A percentile compares a stretch with the other conserved stretches of the same genome.
These are phyloP conservation scores for Achlya hypogyna DNA, from an alignment of 352 stramenopile genomes.

Conservation along the genomic window DNA sequence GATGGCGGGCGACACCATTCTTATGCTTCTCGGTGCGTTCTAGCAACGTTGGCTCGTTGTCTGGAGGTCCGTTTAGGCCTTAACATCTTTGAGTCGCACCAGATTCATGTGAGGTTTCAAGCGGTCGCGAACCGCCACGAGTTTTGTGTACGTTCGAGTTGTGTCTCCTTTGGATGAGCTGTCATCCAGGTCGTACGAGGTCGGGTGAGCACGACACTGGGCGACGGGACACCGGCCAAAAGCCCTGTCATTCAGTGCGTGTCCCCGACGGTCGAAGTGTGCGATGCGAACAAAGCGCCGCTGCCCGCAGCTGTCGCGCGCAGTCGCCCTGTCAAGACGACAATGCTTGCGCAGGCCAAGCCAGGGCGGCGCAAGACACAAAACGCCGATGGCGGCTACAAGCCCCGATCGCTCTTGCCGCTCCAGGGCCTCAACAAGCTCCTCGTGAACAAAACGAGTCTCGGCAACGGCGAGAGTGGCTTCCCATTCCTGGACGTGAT, in stretches of 20 bases:
- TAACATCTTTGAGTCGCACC: constrained; percentile 8
- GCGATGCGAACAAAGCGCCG: neutral
- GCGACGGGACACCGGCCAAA: constrained; percentile 2
- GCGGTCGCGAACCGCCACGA: constrained; percentile 12
- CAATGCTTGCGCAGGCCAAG: neutral
- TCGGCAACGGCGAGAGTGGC: neutral
- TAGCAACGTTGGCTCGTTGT: neutral
- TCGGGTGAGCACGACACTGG: neutral
- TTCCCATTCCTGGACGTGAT: constrained; percentile 10
- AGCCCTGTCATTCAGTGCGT: neutral
- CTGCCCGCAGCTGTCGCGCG: neutral
- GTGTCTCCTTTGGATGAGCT: too few species aligned
- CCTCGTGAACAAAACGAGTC: neutral
- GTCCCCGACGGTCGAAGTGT: neutral
- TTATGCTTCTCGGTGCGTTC: constrained; percentile 6
- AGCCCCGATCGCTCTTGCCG: neutral
- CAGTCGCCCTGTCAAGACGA: neutral
- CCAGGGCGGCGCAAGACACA: neutral
- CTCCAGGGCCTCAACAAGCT: neutral
- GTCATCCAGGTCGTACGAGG: neutral
- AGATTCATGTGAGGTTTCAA: constrained; percentile 19
- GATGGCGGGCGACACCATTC: neutral
- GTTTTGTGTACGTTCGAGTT: constrained; percentile 6
- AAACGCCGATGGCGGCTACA: neutral
- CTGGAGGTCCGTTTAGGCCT: neutral